Evolutionary conservation across 108 stramenopile genomes (phyloP), one percentile per base, ranked within the genome.

Genomic region (Fragilaria radians): DNA sequence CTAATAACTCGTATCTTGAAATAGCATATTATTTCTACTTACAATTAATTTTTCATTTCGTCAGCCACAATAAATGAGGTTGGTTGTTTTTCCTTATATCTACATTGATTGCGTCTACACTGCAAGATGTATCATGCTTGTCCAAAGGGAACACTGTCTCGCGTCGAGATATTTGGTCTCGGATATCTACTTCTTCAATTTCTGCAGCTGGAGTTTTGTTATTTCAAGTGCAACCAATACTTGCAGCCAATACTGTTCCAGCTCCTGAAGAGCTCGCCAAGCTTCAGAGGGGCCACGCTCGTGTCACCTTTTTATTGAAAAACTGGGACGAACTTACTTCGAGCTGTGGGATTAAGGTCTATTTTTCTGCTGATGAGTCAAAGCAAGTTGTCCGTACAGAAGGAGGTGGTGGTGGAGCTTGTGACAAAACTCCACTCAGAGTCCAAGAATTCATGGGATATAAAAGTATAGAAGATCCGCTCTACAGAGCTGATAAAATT

Each of bases 371-470:
- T 17, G 62, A 63, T 1, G 82, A 84, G 54, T 22, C 47, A 24
- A 84, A 78, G 31, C 86, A 88, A 65, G 76, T 88, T 2, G 56
- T 88, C 14, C 76, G 86, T 21, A 88, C 86, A 23, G 86, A 88
- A 59, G 79, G 81, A 7, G 76, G 77, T n/a, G 84, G 84, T 1
- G 74, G 80, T 9, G 80, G 69, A 1, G 70, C 70, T 29, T 88
- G 87, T 56, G 81, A 81, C 22, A 81, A 78, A 56, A 78, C 74
- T 26, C 87, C 87, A 0, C 67, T 88, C 32, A 57, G 70, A 48
- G 83, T 84, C 9, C 67, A 62, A 22, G 67, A 46, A 24, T 68
- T 57, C 55, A 57, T 68, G 58, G 73, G 67, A 32, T 76, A 76
- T 48, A 76, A 67, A 34, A 61, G 54, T 5, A 74, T 65, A 4